phyloP scores from a whole-genome alignment of 2,329 filamentous ascomycete genomes.

The Diplocarpon rosae region DNA sequence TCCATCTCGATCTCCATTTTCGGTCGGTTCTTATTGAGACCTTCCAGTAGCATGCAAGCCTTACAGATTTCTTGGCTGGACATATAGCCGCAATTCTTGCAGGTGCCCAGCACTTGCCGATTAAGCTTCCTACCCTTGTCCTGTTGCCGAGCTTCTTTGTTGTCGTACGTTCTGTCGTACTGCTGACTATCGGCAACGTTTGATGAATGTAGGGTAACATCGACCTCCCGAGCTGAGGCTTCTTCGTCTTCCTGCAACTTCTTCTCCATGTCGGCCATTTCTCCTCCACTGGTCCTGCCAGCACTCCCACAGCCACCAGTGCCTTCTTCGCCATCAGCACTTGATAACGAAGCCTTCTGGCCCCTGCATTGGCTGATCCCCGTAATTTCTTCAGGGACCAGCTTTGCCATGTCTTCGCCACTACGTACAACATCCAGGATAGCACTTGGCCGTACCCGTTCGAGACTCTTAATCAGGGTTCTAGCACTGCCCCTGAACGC shows the following conservation, averaged over 20 bases:
- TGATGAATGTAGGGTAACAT: constrained; percentile 38
- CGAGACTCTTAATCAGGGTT: constrained; percentile 86
- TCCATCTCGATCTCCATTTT: constrained; percentile 43
- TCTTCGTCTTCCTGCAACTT: constrained; percentile 54
- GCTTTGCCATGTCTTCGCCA: constrained; percentile 86
- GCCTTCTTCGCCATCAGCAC: constrained; percentile 32
- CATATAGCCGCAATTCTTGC: constrained; percentile 84
- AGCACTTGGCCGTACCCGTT: constrained; percentile 84
- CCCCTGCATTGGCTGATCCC: constrained; percentile 38
- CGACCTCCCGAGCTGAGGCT: constrained; percentile 51
- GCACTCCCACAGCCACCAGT: constrained; percentile 58
- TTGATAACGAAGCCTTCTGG: constrained; percentile 29
- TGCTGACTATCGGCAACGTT: constrained; percentile 16
- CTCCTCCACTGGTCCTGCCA: constrained; percentile 44
- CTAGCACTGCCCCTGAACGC: constrained; percentile 89
- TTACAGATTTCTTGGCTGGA: constrained; percentile 92
- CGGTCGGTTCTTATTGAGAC: constrained; percentile 69
- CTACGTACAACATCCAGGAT: constrained; percentile 92
- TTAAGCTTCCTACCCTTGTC: constrained; percentile 30
- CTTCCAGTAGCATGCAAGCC: constrained; percentile 81
- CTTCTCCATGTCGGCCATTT: constrained; percentile 76
- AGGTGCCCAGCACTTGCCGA: constrained; percentile 72
- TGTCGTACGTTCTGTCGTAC: constrained; percentile 11
- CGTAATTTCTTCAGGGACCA: constrained; percentile 55
- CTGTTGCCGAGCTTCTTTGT: constrained; percentile 17